Evolutionary conservation across 1,284 basidiomycete species (phyloP).

Genomic region (Cryptococcus sp.): DNA sequence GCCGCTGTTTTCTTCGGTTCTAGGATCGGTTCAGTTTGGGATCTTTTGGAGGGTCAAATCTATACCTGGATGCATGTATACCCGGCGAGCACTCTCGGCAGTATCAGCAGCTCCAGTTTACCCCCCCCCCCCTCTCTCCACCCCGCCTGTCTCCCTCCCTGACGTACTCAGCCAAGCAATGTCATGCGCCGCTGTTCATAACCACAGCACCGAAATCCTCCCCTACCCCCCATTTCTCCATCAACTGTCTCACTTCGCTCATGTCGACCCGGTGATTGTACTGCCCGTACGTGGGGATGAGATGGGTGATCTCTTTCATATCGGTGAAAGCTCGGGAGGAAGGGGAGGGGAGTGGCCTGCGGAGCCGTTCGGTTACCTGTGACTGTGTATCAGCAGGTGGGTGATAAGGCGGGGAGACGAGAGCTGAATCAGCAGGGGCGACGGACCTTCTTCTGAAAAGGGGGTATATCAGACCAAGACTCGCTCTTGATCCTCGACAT

Average conservation of each 20-base stretch:
- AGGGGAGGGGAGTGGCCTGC: conserved; percentile 28
- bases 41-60: no score
- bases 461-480: conserved; percentile 52
- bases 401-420: not conserved
- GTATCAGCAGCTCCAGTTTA: no score
- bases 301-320: conserved; percentile 51
- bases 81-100: no score
- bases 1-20: no score
- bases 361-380: conserved; percentile 51
- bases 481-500: conserved; percentile 51
- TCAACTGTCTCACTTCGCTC: conserved; percentile 49
- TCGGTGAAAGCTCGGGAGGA: conserved; percentile 36
- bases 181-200: conserved; percentile 24
- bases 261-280: conserved; percentile 52
- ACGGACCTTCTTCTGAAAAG: conserved; percentile 51
- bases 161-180: not conserved
- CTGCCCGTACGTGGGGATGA: conserved; percentile 46
- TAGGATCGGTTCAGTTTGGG: no score
- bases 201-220: conserved; percentile 48
- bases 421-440: not conserved
- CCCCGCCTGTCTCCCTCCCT: no score
- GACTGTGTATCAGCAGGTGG: not conserved
- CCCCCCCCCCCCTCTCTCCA: no score
- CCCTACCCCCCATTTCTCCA: conserved; percentile 49
- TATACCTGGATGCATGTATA: no score